Base-by-base conservation (phyloP, 176 grass and related monocot species). In the Aegilops sharonensis region DNA sequence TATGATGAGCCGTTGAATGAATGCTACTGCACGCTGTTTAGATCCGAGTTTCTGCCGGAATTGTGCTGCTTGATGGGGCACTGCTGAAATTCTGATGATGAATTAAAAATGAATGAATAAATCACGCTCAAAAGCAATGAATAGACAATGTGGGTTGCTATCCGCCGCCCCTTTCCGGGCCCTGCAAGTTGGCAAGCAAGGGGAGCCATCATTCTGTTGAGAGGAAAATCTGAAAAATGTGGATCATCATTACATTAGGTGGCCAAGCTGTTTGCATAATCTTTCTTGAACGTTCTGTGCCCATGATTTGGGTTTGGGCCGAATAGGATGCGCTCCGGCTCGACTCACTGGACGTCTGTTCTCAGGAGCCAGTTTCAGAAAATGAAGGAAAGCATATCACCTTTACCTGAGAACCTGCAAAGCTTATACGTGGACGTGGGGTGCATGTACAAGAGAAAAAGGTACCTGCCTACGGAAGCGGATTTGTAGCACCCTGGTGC, bases 121-220 rank as follows among this genome's bases (percentile, higher is more conserved):
- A 3, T 77, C 89, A 81, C 57, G 63, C 62, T 81, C 6, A 81
- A 81, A 88, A 31, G 85, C 81, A 56, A 77, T 5, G 71, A 82
- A 85, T 57, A 36, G 77, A 82, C 54, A 45, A 11, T 85, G 62
- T n/a, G 70, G 52, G 63, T 50, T 85, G 69, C 75, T 83, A 64
- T 25, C 85, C 23, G 82, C 64, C 77, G 24, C 85, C 81, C 89
- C 65, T 88, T 88, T 85, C 70, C 18, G 50, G 12, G 69, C 20
- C 15, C 50, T 68, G 50, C 89, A 64, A 81, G 78, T 85, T 81
- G 77, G 54, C 63, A 81, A 77, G 52, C 39, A 81, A 77, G 64
- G 77, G 18, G 43, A 50, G 64, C 71, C 64, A 81, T 78, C 40
- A 64, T 70, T 88, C 30, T 59, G 76, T 12, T 76, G 35, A 61